Conservation (phyloP, 2,329 filamentous ascomycete species). For the Phaeophleospora eucalypticola region DNA sequence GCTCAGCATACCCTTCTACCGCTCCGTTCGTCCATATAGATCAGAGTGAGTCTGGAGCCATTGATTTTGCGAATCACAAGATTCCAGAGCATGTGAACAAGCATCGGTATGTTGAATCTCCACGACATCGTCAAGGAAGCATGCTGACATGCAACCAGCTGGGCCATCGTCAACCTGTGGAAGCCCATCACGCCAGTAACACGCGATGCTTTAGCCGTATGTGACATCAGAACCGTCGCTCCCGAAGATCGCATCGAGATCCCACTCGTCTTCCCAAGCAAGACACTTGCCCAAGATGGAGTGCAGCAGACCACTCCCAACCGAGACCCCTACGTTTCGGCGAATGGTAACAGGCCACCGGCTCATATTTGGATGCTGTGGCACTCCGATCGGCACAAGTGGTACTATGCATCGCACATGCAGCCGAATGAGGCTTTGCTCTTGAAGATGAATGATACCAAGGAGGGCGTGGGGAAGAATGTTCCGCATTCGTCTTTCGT, state of each 20-base stretch:
- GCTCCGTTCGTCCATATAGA: neutral
- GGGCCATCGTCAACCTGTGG: slow-evolving; percentile 47
- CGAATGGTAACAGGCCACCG: neutral
- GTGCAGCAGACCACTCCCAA: neutral
- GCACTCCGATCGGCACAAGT: neutral
- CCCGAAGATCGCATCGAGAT: neutral
- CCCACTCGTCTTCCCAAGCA: neutral
- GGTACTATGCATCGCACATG: neutral
- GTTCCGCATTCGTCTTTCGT: neutral
- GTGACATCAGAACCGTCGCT: slow-evolving; percentile 5
- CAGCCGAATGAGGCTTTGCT: neutral
- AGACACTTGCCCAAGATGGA: neutral
- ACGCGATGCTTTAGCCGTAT: slow-evolving; percentile 17
- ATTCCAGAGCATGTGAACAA: neutral
- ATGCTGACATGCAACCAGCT: too few species aligned
- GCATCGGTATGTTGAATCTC: neutral
- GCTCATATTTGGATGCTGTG: too few species aligned
- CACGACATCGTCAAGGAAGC: too few species aligned
- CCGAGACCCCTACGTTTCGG: neutral
- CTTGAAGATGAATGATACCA: neutral
- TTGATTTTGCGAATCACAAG: neutral
- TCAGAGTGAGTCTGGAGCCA: neutral
- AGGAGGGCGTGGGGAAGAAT: neutral
- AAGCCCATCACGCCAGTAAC: slow-evolving; percentile 33
- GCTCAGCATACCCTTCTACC: too few species aligned